Evolutionary conservation across 2,329 filamentous ascomycete species (phyloP), one percentile per base, ranked within the genome.

Genomic region (Pseudogymnoascus pannorum): DNA sequence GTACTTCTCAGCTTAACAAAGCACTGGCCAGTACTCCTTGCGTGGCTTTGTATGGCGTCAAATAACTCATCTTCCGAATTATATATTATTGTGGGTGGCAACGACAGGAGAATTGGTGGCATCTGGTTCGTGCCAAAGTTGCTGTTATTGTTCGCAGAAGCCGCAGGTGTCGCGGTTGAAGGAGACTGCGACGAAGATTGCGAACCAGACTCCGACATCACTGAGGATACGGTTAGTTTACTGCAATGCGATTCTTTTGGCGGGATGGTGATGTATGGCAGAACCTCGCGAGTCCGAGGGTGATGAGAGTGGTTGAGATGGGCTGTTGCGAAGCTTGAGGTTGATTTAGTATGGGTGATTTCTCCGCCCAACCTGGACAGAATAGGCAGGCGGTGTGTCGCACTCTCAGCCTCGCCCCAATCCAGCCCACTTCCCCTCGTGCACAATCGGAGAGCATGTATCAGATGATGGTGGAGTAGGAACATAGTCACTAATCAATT

Each of bases 1-100:
- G 57, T 58, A 33, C 57, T 58, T 24, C 57, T 36, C 36, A 58
- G 57, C 57, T 58, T 58, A 36, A 58, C 57, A 24, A 58, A 58
- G 57, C 57, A 58, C 36, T 58, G 57, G 20, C 57, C 57, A 16
- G 57, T 58, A 38, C 9, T 40, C 33, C 57, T 36, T 12, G 57
- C 57, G n/a, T 58, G 57, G 8, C 31, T 40, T 9, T 58, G 57
- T 38, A 58, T 58, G 11, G 57, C 57, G 5, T 58, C 57, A 20
- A 58, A 58, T 7, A 58, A 24, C 20, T 40, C 36, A 40, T 58
- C 57, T 58, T 58, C 57, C 22, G 57, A 58, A 5, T 38, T 40
- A 24, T 58, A 58, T 36, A 58, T 58, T 36, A 40, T 40, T 16
- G 57, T 58, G 16, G 57, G 31, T 24, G 57, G 57, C 4, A 58